phyloP scores from a whole-genome alignment of 805 yeast species.

The Schwanniomyces vanrijiae region DNA sequence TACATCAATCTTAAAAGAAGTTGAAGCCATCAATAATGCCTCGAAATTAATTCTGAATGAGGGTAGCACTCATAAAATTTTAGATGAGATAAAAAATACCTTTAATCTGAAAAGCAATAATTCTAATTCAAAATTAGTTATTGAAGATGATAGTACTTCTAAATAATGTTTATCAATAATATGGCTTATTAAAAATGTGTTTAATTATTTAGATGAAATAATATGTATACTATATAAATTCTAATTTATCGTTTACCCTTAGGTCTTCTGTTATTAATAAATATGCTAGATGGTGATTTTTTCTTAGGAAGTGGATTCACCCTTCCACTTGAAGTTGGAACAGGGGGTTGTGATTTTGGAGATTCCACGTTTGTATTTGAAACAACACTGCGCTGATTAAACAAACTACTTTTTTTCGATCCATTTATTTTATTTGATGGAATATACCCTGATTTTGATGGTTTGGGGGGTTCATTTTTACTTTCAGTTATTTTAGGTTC shows the following conservation, averaged over 20 bases:
- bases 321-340: slow-evolving; percentile 6
- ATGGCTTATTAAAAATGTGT: neutral
- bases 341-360: neutral
- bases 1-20: slow-evolving; percentile 20
- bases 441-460: neutral
- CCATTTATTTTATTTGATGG: neutral
- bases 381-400: neutral
- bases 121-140: neutral
- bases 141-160: too few relatives aligned
- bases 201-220: neutral
- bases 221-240: neutral
- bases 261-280: slow-evolving; percentile 11
- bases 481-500: neutral
- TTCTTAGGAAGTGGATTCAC: slow-evolving; percentile 4
- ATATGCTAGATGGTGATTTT: slow-evolving; percentile 11
- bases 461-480: neutral
- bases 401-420: neutral
- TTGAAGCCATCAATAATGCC: slow-evolving; percentile 17
- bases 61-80: neutral
- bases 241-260: slow-evolving; percentile 5
- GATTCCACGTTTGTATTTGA: neutral
- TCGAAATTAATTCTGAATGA: slow-evolving; percentile 9
- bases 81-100: slow-evolving; percentile 3
- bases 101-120: neutral
- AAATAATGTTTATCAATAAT: neutral